Conservation (phyloP, 148 eudicot species). For the Chenopodium suecicum region DNA sequence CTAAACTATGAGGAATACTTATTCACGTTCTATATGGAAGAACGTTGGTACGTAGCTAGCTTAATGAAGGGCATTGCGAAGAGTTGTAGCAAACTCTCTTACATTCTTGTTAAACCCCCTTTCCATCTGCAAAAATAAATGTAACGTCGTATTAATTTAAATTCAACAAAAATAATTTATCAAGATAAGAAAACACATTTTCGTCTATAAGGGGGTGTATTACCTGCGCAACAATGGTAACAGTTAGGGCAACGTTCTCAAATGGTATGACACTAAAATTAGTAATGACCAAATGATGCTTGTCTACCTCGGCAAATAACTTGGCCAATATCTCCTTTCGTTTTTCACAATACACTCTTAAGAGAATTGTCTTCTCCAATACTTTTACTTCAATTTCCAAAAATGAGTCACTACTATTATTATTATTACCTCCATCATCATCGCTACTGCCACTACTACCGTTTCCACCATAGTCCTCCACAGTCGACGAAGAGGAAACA, state of each 20-base stretch:
- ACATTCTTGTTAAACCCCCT: no score
- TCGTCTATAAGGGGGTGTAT: no score
- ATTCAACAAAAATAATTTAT: no score
- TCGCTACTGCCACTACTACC: not conserved
- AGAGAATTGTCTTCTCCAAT: conserved; percentile 28
- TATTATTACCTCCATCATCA: not conserved
- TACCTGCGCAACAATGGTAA: conserved; percentile 56
- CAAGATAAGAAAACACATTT: no score
- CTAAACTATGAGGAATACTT: no score
- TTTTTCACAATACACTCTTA: conserved; percentile 36
- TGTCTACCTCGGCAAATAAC: conserved; percentile 29
- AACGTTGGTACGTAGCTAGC: no score
- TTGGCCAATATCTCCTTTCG: conserved; percentile 22
- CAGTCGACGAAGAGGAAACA: not conserved
- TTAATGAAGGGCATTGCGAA: no score
- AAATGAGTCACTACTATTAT: not conserved
- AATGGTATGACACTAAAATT: conserved; percentile 23
- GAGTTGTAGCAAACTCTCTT: no score
- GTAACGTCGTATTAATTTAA: no score
- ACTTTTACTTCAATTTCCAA: conserved; percentile 26
- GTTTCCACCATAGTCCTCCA: not conserved
- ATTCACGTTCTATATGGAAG: no score
- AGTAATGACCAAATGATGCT: conserved; percentile 19
- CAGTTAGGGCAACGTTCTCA: conserved; percentile 17
- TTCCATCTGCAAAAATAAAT: no score